phyloP scores from a whole-genome alignment of 148 eudicot species.

The Arbutus unedo region DNA sequence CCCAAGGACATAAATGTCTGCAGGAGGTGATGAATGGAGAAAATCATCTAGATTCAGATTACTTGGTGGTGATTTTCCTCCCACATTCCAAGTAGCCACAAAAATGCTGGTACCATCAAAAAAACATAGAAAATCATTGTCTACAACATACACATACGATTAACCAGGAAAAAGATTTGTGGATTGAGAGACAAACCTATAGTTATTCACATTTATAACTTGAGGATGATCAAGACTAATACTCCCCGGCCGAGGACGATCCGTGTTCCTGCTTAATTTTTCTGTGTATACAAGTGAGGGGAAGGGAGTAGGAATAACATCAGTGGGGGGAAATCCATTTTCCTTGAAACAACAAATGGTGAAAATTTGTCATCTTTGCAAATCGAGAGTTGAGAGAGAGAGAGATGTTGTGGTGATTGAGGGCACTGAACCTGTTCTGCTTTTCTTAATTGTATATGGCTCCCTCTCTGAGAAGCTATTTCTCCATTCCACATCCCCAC shows the following conservation, averaged over 20 bases:
- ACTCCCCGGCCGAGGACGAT: constrained; percentile 46
- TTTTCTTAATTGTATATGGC: constrained; percentile 68
- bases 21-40: constrained; percentile 92
- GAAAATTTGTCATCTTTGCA: neutral
- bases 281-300: constrained; percentile 40
- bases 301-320: neutral
- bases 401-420: neutral
- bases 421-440: constrained; percentile 58
- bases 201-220: constrained; percentile 84
- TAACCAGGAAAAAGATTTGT: neutral
- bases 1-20: constrained; percentile 98
- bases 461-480: constrained; percentile 85
- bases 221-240: constrained; percentile 90
- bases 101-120: constrained; percentile 49
- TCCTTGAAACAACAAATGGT: neutral
- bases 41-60: constrained; percentile 85
- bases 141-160: neutral
- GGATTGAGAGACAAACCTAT: constrained; percentile 54
- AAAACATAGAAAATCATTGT: constrained; percentile 7
- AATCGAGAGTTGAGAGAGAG: neutral
- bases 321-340: neutral
- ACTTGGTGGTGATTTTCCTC: constrained; percentile 81
- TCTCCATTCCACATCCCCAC: constrained; percentile 74
- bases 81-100: constrained; percentile 97
- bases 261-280: constrained; percentile 48